Evolutionary conservation across 2,329 filamentous ascomycete species (phyloP), one percentile per base, ranked within the genome.

Genomic region (Arthrocladium fulminans): DNA sequence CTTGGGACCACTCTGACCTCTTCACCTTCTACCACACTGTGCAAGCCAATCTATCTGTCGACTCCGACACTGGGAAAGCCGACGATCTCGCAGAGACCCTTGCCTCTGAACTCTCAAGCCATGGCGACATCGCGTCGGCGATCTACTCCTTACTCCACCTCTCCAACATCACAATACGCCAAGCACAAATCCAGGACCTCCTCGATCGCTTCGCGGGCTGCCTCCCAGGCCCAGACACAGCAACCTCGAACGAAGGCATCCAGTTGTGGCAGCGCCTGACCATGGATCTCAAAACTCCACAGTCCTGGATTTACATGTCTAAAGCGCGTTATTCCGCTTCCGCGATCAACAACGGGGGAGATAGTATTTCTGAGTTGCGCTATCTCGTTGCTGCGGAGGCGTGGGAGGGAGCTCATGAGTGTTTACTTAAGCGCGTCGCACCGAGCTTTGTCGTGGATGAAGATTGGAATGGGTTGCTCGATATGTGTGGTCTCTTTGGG

Each of bases 21-120:
- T 98, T 92, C 82, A 89, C 96, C 65, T 75, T 98, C 12, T 81
- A 86, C 49, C 82, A 84, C 52, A 77, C 81, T 2, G 71, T 88
- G 7, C 19, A 47, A 19, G 15, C 24, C 73, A 71, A 50, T 72
- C 59, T 73, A 65, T 56, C 78, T 43, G 71, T 78, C 10, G 67
- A 73, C 42, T 66, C 80, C 38, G 71, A 75, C 15, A 63, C 72
- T 3, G 72, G 76, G 45, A 83, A 84, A 63, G 74, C 80, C 1
- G 84, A 89, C 56, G 76, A 79, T 35, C 68, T 79, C 40, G 84
- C 80, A 3, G 67, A 79, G 57, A 79, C 80, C 47, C 90, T 85
- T 61, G 64, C 67, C 10, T 70, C 64, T 48, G 67, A 72, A 52
- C 59, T 69, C 17, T 60, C 62, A 22, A 76, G 78, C 40, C 73